Percentiles rank a stretch among this genome's conserved stretches.
These are phyloP conservation scores for Eucalyptus dawsonii DNA, from an alignment of 345 rosid species.

Conservation along the genomic window DNA sequence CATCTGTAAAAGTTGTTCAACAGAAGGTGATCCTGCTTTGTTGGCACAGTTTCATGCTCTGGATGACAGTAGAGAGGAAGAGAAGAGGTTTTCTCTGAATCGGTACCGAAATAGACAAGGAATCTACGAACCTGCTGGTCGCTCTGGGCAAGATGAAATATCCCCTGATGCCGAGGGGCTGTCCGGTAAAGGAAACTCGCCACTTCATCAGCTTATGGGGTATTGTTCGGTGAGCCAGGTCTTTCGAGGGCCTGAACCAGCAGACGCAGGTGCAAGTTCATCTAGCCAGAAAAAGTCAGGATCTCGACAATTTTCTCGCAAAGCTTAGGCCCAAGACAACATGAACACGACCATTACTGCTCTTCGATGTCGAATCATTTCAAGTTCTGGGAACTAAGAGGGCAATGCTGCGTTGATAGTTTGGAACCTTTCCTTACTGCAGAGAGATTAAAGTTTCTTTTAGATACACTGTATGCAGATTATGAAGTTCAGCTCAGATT, in stretches of 20 bases:
- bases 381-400: neutral
- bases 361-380: neutral
- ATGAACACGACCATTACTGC: neutral
- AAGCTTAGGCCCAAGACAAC: neutral
- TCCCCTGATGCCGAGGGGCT: conserved; percentile 22
- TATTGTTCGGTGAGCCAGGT: conserved; percentile 59
- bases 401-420: neutral
- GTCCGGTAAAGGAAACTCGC: conserved; percentile 27
- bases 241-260: conserved; percentile 10
- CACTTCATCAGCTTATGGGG: conserved; percentile 82
- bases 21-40: conserved; percentile 7
- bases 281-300: neutral
- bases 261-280: neutral
- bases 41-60: neutral
- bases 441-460: neutral
- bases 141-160: neutral
- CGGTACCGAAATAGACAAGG: conserved; percentile 1
- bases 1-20: conserved; percentile 9
- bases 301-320: neutral
- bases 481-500: neutral
- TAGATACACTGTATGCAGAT: neutral
- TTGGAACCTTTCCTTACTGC: neutral
- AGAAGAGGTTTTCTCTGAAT: neutral
- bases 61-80: neutral
- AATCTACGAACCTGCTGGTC: neutral